Evolutionary conservation across 345 rosid genomes (phyloP), one percentile per base, ranked within the genome.

Genomic region (Moringa oleifera): DNA sequence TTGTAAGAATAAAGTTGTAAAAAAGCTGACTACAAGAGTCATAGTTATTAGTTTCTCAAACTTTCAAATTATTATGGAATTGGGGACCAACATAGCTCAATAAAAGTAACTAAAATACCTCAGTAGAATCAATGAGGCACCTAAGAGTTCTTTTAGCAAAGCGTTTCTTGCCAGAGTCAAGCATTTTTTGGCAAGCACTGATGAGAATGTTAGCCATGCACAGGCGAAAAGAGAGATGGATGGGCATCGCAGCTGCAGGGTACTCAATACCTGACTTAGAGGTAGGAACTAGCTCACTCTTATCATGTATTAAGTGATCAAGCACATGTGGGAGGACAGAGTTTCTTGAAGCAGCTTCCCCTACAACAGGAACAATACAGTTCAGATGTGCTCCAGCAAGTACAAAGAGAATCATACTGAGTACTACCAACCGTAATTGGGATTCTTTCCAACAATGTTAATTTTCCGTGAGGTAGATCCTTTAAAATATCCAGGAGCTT

Each of bases 171-270:
- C 79, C 77, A 70, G 82, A 56, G 64, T 89, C 83, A 0, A 80
- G 71, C 49, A 85, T 68, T 74, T 92, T 89, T 77, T 92, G 93
- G 76, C 88, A 85, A 59, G 81, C 81, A 74, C 95, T 89, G 62
- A 92, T 85, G 58, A 92, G 88, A 62, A 84, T 88, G 73, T 92
- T 92, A 61, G 92, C 91, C 98, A 87, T 89, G 75, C 98, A 89
- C 51, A 85, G 73, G 63, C 87, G 88, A 53, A 84, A 87, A 24
- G 93, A 70, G 60, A 65, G 60, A 57, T 74, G 72, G 45, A 53
- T 25, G 41, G 79, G 64, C 10, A 55, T 70, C 60, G 62, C 86
- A 61, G 19, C 23, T 45, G 54, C 66, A 53, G 33, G 36, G 49
- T 65, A 59, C 18, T 80, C 75, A 53, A 60, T 61, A 53, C 23